Base-by-base conservation (phyloP, 2,329 filamentous ascomycete species). In the Volutella citrinella region DNA sequence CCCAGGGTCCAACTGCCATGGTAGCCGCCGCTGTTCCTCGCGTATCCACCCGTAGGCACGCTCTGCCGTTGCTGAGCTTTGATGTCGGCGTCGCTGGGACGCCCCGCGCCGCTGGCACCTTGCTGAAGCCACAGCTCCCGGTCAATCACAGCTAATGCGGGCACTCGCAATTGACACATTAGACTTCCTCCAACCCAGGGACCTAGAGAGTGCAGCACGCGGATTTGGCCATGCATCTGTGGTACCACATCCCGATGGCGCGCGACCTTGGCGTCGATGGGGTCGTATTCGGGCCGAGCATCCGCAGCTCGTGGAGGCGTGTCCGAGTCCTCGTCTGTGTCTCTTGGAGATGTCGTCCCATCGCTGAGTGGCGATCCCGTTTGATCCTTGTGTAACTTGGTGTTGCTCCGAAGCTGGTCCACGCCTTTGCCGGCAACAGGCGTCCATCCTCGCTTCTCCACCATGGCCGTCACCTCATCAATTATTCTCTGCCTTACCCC, bases 401-500 rank as follows among this genome's bases (percentile, higher is more conserved):
- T 45, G 39, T 74, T 76, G 10, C 56, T 56, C 34, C 64, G 68
- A 20, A 76, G 57, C 38, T 75, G 66, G 10, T 78, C 79, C 5
- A 79, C 74, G 2, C 74, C 82, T 47, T 83, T 85, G 21, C 84
- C 88, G 26, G 74, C 72, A 3, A 95, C 80, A 0, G 78, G 71
- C 48, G 87, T 80, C 88, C 91, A 97, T 7, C 87, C 86, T 42
- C 80, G 70, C 27, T 72, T 66, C 12, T 80, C 68, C 6, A 93
- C 72, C 1, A 95, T 65, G 2, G 66, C 62, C 5, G 75, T 72
- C 2, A 97, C 64, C 50, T 97, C 90, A 36, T 84, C 76, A 19
- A 95, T 63, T 22, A 95, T 73, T 17, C 91, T 79, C 16, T 74
- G 71, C 46, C 87, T 88, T 17, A 98, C 65, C 2, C 93, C 93